Conservation (phyloP, 192 early-diverging fungal species). For the Haplosporangium gracile region DNA sequence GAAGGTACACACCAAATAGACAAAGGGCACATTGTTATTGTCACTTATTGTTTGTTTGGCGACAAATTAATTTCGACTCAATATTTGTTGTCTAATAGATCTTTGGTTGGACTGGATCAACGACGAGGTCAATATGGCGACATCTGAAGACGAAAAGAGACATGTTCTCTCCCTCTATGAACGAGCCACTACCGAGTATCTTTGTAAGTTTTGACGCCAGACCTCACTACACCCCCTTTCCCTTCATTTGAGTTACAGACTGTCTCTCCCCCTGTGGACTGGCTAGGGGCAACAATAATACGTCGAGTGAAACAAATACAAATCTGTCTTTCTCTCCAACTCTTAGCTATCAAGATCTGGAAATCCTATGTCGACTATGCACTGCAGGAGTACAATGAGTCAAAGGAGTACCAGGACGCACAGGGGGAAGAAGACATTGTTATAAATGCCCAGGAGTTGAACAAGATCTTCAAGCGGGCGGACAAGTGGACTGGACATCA, state of each 20-base stretch:
- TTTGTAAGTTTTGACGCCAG: slow-evolving; percentile 65
- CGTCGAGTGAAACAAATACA: not conserved
- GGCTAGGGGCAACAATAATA: not conserved
- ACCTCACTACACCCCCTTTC: not conserved
- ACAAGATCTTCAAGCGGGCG: slow-evolving; percentile 60
- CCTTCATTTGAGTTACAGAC: not conserved
- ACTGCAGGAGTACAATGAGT: slow-evolving; percentile 58
- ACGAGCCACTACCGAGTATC: slow-evolving; percentile 72
- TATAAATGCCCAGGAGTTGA: slow-evolving; percentile 54
- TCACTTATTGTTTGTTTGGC: not conserved
- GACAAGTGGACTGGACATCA: slow-evolving; percentile 64
- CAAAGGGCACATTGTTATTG: not conserved
- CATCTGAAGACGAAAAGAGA: slow-evolving; percentile 61
- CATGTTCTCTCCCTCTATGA: slow-evolving; percentile 66
- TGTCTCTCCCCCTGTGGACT: not conserved
- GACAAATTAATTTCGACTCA: not conserved
- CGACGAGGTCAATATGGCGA: slow-evolving; percentile 67
- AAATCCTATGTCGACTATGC: slow-evolving; percentile 71
- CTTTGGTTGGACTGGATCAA: slow-evolving; percentile 84
- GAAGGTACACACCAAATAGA: slow-evolving; percentile 62
- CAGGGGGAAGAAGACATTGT: slow-evolving; percentile 25
- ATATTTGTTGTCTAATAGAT: slow-evolving; percentile 53
- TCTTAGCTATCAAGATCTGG: slow-evolving; percentile 77
- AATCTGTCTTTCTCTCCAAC: not conserved
- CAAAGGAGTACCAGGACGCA: slow-evolving; percentile 26